These are phyloP conservation scores for Clitoria ternatea DNA, from an alignment of 306 rosid genomes.

Conservation along the genomic window DNA sequence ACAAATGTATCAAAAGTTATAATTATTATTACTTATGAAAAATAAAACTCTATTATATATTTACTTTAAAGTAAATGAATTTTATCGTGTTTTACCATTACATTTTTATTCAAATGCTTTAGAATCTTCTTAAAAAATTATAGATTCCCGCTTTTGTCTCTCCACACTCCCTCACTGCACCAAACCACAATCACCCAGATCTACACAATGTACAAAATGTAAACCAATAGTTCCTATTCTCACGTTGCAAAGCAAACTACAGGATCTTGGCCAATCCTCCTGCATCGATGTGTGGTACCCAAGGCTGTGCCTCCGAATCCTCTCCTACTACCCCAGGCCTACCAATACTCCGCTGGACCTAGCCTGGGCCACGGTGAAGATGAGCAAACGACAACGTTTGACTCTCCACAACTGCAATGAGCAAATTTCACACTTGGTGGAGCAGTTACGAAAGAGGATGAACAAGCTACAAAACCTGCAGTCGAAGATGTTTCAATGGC, in stretches of 20 bases:
- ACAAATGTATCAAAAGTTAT: too few species aligned
- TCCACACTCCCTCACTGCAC: too few species aligned
- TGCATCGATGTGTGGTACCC: conserved; percentile 76
- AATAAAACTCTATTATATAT: too few species aligned
- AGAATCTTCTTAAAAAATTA: too few species aligned
- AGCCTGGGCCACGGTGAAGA: conserved; percentile 50
- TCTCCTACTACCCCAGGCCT: conserved; percentile 49
- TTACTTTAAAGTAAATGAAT: too few species aligned
- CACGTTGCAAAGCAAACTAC: conserved; percentile 9
- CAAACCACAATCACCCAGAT: too few species aligned
- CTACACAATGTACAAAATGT: too few species aligned
- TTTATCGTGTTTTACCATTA: too few species aligned
- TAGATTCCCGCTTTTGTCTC: too few species aligned
- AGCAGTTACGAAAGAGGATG: conserved; percentile 50
- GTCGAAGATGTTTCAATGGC: conserved; percentile 44
- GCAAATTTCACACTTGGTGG: conserved; percentile 61
- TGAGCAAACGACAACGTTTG: conserved; percentile 27
- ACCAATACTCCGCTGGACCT: conserved; percentile 48
- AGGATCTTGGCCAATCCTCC: conserved; percentile 58
- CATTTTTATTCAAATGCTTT: too few species aligned
- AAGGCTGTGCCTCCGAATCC: conserved; percentile 54
- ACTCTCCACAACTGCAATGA: conserved; percentile 64
- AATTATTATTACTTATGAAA: too few species aligned
- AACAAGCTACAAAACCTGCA: conserved; percentile 53
- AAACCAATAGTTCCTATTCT: background rate